These are phyloP conservation scores for Blastobotrys buckinghamii DNA, from an alignment of 1,139 yeast species.

Conservation along the genomic window DNA sequence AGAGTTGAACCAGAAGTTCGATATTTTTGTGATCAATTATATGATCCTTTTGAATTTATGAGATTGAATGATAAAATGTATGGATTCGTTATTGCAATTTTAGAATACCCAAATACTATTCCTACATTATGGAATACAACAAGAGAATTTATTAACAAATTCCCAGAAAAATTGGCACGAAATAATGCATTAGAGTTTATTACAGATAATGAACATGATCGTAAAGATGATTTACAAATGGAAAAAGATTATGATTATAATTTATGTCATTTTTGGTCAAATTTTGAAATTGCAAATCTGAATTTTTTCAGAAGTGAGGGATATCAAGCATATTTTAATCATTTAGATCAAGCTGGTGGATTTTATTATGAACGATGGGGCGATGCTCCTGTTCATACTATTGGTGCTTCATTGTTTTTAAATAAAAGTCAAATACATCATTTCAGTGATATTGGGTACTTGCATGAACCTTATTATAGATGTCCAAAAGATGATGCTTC, in stretches of 20 bases:
- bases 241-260: constrained; percentile 54
- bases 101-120: constrained; percentile 77
- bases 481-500: constrained; percentile 62
- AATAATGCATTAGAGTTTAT: constrained; percentile 66
- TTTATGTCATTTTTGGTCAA: constrained; percentile 93
- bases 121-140: constrained; percentile 80
- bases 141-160: constrained; percentile 51
- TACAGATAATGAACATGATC: constrained; percentile 45
- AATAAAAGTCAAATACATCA: constrained; percentile 71
- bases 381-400: constrained; percentile 93
- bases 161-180: constrained; percentile 52
- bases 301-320: constrained; percentile 71
- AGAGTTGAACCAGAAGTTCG: constrained; percentile 90
- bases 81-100: constrained; percentile 76
- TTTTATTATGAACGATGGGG: constrained; percentile 93
- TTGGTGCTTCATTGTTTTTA: constrained; percentile 63
- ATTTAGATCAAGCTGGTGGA: constrained; percentile 69
- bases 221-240: constrained; percentile 36
- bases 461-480: constrained; percentile 73
- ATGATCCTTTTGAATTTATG: constrained; percentile 82
- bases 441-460: constrained; percentile 87
- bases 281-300: constrained; percentile 81
- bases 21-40: constrained; percentile 63
- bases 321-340: constrained; percentile 63
- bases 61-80: constrained; percentile 65